These are phyloP conservation scores for Plectranthus barbatus DNA, from an alignment of 257 asterid species.

Conservation along the genomic window DNA sequence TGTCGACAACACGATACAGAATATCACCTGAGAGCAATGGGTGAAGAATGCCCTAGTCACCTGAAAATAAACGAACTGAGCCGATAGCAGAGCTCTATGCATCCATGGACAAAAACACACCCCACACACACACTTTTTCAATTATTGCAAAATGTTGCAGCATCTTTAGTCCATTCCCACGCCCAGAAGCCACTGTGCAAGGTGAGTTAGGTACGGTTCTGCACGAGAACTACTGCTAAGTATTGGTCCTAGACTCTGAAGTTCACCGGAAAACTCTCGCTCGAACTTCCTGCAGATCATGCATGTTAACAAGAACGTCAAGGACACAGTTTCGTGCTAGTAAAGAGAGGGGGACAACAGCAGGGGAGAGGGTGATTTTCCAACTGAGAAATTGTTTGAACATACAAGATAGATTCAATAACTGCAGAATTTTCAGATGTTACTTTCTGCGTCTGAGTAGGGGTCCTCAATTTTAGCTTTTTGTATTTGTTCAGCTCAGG, in stretches of 20 bases:
- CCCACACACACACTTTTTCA: too few species aligned
- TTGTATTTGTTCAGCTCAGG: constrained; percentile 41
- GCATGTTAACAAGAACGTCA: neutral
- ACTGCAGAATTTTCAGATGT: constrained; percentile 55
- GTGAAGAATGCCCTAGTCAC: too few species aligned
- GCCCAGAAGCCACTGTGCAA: constrained; percentile 98
- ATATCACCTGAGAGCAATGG: too few species aligned
- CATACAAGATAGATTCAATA: constrained; percentile 71
- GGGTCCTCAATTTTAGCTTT: constrained; percentile 56
- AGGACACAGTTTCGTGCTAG: neutral
- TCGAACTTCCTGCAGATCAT: constrained; percentile 71
- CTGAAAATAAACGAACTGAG: too few species aligned
- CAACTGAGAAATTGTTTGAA: neutral
- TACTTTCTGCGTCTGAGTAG: constrained; percentile 42
- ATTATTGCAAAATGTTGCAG: constrained; percentile 2
- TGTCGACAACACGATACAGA: too few species aligned
- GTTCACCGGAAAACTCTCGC: constrained; percentile 65
- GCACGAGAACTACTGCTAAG: constrained; percentile 83
- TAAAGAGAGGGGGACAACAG: neutral
- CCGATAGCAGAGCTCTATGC: too few species aligned
- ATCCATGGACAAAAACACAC: too few species aligned
- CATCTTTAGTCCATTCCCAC: constrained; percentile 52
- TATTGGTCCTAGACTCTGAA: constrained; percentile 80
- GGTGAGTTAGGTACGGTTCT: constrained; percentile 92
- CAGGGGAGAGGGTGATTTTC: neutral